phyloP scores from a whole-genome alignment of 2,329 filamentous ascomycete genomes.

The Exophiala lecanii-corni region DNA sequence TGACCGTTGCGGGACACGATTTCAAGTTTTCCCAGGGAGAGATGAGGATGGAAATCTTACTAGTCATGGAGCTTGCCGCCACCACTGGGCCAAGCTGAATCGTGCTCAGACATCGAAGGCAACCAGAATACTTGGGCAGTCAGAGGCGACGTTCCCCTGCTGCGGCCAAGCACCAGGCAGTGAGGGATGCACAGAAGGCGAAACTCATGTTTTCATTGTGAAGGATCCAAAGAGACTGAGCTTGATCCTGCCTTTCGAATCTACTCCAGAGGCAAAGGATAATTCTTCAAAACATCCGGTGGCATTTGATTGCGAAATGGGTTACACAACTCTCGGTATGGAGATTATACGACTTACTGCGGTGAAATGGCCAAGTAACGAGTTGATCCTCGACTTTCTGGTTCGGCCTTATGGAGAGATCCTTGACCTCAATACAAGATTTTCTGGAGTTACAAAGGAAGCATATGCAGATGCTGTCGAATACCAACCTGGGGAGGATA shows the following conservation, averaged over 20 bases:
- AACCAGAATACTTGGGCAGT: conserved; percentile 52
- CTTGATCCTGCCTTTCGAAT: conserved; percentile 69
- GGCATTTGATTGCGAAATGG: conserved; percentile 96
- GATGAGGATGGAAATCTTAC: conserved; percentile 71
- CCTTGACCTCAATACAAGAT: conserved; percentile 86
- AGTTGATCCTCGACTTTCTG: conserved; percentile 73
- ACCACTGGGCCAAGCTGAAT: conserved; percentile 72
- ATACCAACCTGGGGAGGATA: conserved; percentile 37
- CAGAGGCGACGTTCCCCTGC: conserved; percentile 66
- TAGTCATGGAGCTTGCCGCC: conserved; percentile 70
- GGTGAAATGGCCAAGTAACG: conserved; percentile 76
- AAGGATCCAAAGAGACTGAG: conserved; percentile 72
- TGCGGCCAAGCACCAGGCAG: conserved; percentile 72
- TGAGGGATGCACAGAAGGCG: conserved; percentile 65
- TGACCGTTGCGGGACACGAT: conserved; percentile 78
- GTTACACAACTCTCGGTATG: conserved; percentile 81
- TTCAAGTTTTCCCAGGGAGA: conserved; percentile 87
- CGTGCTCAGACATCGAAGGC: conserved; percentile 52
- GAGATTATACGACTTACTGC: conserved; percentile 89
- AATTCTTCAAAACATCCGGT: conserved; percentile 40
- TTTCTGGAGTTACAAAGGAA: conserved; percentile 77
- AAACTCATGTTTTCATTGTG: conserved; percentile 83
- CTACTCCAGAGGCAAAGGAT: conserved; percentile 62
- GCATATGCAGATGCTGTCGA: conserved; percentile 66
- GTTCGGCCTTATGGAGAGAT: conserved; percentile 79